Evolutionary conservation across 2,329 filamentous ascomycete genomes (phyloP), one percentile per base, ranked within the genome.

Genomic region (Paraphaeosphaeria minitans): DNA sequence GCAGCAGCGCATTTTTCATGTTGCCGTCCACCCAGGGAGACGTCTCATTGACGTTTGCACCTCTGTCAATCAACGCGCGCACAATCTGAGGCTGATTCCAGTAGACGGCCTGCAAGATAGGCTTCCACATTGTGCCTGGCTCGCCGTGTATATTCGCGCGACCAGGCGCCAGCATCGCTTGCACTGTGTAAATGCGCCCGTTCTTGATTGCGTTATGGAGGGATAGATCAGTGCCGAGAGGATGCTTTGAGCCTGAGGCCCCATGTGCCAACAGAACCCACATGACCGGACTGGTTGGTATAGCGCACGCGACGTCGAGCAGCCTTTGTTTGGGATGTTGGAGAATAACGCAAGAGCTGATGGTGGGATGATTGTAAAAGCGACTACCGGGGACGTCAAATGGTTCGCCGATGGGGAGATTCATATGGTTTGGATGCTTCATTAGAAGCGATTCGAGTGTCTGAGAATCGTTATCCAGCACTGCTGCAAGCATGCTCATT

Each of bases 151-250:
- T 61, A n/a, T 67, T 61, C 12, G 68, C 70, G 16, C 66, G 63
- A 16, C 60, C 64, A 1, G 66, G 59, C 13, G 66, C 42, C 4
- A 73, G 55, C 5, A 76, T 52, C 14, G 65, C 61, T 43, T 74
- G 68, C 0, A 76, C 71, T 12, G 67, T 74, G 41, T 69, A 68
- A 1, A 60, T 53, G 4, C 72, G 62, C 19, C 68, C 69, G 33
- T 76, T 76, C 46, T 70, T 75, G 46, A 75, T 76, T 4, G 73
- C 74, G 56, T 75, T 77, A 39, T 75, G 68, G 8, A 77, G 58
- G 1, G 74, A 67, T 12, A 75, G 56, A 39, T 75, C 73, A 5
- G 65, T 73, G 0, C 73, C 73, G 6, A 71, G 61, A 2, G 73
- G 73, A 48, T 75, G 69, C 16, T 55, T 67, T 4, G 72, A 69